Base-by-base conservation (phyloP, 257 asterid genomes). In the Ilex aquifolium region DNA sequence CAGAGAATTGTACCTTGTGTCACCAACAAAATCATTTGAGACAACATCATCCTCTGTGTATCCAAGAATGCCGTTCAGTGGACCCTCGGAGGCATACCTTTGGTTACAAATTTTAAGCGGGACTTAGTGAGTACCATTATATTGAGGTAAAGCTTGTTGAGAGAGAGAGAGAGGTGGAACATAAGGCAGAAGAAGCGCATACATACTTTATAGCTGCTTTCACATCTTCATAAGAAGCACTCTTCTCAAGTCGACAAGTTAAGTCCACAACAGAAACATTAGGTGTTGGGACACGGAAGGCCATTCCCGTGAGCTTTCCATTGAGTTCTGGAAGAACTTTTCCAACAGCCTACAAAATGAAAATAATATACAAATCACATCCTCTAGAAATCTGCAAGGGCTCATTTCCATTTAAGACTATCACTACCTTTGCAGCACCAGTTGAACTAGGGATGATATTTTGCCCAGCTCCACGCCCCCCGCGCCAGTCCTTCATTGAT, bases 401-500 rank as follows among this genome's bases (percentile, higher is more conserved):
- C 14, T 49, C 17, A 11, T 49, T 49, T 49, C 10, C 17, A 11
- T 49, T 61, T 55, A 30, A 32, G 42, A 69, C 59, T 51, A 42
- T 17, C 46, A 10, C 61, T 76, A 87, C 99, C 99, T 93, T 93
- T 57, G 99, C 99, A 75, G 99, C 99, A 69, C 99, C 99, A 75
- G 97, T 93, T 51, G 99, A 93, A 72, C 99, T 93, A 50, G 99
- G 99, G 65, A 93, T 93, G 76, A 93, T 93, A 74, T 93, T 93
- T 74, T 93, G 99, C 29, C 83, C 90, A 57, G 97, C 99, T 75
- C 99, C 99, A 57, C 99, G 97, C 63, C 99, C 99, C 66, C 99
- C 99, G 14, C 97, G 69, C 99, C 99, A 93, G 71, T 93, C 99
- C 80, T 93, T 93, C 99, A 69, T 87, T 32, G 99, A 93, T 71